phyloP scores from a whole-genome alignment of 2,329 filamentous ascomycete genomes.

The Paecilomyces formosus region DNA sequence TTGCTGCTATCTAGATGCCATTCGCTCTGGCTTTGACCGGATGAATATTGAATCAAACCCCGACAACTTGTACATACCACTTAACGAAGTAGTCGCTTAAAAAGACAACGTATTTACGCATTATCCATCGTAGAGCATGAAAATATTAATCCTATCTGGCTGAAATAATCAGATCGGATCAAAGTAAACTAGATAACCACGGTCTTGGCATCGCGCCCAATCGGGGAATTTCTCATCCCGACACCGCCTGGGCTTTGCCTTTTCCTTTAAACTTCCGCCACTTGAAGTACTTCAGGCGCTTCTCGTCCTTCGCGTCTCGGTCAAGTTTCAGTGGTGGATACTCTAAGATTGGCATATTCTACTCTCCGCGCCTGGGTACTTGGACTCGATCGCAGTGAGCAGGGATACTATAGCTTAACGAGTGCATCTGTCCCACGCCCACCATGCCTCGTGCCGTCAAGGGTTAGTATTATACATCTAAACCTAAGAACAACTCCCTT shows the following conservation, averaged over 20 bases:
- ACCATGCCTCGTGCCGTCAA: conserved; percentile 35
- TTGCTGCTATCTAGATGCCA: background rate
- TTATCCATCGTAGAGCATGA: too few relatives aligned
- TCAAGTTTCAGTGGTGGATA: background rate
- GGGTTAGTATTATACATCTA: conserved; percentile 19
- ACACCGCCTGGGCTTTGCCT: background rate
- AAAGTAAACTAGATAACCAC: too few relatives aligned
- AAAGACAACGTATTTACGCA: too few relatives aligned
- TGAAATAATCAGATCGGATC: too few relatives aligned
- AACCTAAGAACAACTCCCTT: background rate
- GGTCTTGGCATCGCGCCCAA: background rate
- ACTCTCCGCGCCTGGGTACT: background rate
- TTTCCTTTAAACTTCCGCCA: background rate
- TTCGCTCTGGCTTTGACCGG: too few relatives aligned
- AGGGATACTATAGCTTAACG: too few relatives aligned
- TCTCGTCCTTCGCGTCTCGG: background rate
- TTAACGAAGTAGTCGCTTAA: too few relatives aligned
- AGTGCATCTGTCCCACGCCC: background rate
- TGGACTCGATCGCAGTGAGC: background rate
- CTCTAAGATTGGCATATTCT: background rate
- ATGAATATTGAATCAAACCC: too few relatives aligned
- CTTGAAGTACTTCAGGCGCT: background rate
- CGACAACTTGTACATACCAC: too few relatives aligned
- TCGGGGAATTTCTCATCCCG: background rate
- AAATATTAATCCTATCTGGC: too few relatives aligned